Evolutionary conservation across 106 monocot species (phyloP).

Genomic region (Dendrobium huoshanense): DNA sequence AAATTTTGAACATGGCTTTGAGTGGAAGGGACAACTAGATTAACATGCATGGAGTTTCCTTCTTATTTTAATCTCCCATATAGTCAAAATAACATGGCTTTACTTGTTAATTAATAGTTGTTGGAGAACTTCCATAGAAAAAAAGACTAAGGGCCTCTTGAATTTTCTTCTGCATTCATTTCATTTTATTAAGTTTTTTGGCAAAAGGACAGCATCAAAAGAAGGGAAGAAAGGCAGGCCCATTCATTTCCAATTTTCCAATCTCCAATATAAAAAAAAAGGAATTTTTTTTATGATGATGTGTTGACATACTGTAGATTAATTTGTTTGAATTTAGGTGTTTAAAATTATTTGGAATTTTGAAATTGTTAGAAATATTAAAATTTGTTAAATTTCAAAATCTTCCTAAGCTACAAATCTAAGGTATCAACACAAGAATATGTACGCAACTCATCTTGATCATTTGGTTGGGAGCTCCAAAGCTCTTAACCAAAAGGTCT

Average conservation of each 20-base stretch:
- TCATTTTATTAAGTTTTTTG: constrained; percentile 9
- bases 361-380: no score
- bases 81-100: constrained; percentile 5
- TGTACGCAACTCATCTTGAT: no score
- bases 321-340: no score
- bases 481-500: no score
- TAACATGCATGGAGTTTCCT: constrained; percentile 23
- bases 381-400: no score
- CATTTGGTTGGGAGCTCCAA: no score
- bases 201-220: constrained; percentile 18
- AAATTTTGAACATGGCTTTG: constrained; percentile 49
- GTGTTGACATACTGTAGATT: no score
- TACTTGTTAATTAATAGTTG: background rate
- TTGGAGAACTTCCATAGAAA: background rate
- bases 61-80: constrained; percentile 16
- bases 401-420: no score
- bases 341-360: no score
- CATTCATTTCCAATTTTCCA: background rate
- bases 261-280: no score
- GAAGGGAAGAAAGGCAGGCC: constrained; percentile 9
- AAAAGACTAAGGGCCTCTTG: constrained; percentile 9
- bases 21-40: constrained; percentile 56
- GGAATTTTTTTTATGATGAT: no score
- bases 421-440: no score
- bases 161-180: constrained; percentile 13